Evolutionary conservation across 208 protist species (phyloP).

Genomic region (Trypanosomatidae sp.): DNA sequence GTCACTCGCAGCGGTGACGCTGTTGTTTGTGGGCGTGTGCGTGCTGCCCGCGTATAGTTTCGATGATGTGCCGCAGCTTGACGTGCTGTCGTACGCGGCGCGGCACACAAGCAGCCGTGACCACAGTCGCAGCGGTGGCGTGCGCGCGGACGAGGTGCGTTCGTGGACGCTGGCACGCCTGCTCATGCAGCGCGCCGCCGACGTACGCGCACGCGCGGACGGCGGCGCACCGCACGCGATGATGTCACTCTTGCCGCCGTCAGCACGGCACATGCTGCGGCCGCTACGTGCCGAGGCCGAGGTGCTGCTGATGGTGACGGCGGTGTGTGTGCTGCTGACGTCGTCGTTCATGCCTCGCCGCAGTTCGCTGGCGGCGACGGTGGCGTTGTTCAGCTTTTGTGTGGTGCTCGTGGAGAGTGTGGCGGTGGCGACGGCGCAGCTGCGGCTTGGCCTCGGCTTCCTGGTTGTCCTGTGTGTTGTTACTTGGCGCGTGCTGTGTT

Average conservation of each 20-base stretch:
- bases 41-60: constrained; percentile 48
- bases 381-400: constrained; percentile 23
- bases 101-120: background rate
- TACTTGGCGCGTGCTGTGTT: constrained; percentile 3
- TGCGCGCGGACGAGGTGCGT: constrained; percentile 8
- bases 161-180: background rate
- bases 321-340: constrained; percentile 21
- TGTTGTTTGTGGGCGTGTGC: constrained; percentile 21
- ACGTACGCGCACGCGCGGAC: constrained; percentile 1
- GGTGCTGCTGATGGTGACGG: constrained; percentile 20
- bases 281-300: constrained; percentile 7
- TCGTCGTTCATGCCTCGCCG: constrained; percentile 45
- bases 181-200: background rate
- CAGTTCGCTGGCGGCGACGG: constrained; percentile 10
- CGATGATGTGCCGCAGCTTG: background rate
- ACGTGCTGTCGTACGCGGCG: background rate
- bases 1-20: constrained; percentile 11
- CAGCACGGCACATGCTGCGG: background rate
- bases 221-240: background rate
- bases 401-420: constrained; percentile 22
- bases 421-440: constrained; percentile 7
- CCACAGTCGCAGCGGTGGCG: constrained; percentile 6
- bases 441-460: constrained; percentile 31
- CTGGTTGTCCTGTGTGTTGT: constrained; percentile 14
- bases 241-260: background rate